A percentile compares a stretch with the other conserved stretches of the same genome.
Evolutionary conservation across 768 basidiomycete genomes (phyloP).

Genomic region (Gyrodon lividus): DNA sequence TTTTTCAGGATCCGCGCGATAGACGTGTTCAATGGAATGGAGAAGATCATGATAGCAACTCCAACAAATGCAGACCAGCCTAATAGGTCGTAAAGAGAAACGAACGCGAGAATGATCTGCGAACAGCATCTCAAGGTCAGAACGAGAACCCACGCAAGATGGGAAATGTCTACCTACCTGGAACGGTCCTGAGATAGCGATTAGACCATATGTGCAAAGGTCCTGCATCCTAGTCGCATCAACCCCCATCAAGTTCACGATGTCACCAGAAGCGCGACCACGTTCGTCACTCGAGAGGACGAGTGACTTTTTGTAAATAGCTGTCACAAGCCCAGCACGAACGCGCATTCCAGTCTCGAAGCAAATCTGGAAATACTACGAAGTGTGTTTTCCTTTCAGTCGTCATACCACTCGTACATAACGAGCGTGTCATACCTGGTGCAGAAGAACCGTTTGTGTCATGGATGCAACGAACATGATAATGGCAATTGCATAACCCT

Average conservation of each 20-base stretch:
- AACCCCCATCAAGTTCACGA: conserved; percentile 92
- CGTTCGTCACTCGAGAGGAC: conserved; percentile 85
- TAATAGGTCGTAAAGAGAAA: conserved; percentile 85
- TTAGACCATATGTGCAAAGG: conserved; percentile 79
- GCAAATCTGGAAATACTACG: conserved; percentile 80
- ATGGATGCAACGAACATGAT: conserved; percentile 82
- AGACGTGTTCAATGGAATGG: conserved; percentile 69
- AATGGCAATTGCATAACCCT: conserved; percentile 75
- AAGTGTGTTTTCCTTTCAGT: background rate
- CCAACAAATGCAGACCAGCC: conserved; percentile 93
- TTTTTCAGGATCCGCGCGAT: conserved; percentile 70
- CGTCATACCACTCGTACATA: too few species aligned
- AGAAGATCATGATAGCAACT: conserved; percentile 84
- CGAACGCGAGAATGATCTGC: conserved; percentile 82
- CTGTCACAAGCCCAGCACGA: conserved; percentile 81
- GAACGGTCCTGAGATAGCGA: conserved; percentile 81
- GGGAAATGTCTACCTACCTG: conserved; percentile 49
- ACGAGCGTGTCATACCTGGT: conserved; percentile 53
- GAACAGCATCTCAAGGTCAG: background rate
- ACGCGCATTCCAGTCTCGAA: conserved; percentile 93
- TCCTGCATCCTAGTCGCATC: conserved; percentile 80
- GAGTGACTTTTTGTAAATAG: conserved; percentile 84
- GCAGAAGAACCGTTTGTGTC: conserved; percentile 74
- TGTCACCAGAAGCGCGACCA: conserved; percentile 81
- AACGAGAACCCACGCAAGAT: background rate